Evolutionary conservation across 257 asterid genomes (phyloP), one percentile per base, ranked within the genome.

Genomic region (Voacanga thouarsii): DNA sequence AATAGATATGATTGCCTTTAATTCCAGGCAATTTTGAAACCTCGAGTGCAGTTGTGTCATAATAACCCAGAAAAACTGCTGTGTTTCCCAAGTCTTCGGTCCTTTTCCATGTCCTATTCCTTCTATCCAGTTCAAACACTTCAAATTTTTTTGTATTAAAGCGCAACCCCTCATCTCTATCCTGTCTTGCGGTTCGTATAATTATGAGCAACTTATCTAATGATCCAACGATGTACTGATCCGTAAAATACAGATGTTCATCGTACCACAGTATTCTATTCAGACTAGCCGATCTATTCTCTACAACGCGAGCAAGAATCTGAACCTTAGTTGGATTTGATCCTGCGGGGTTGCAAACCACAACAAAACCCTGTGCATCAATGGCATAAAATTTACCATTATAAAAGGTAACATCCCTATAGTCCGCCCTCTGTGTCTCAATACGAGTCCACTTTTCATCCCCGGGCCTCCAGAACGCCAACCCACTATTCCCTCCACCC

Each of bases 1-100:
- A 70, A 45, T 44, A 70, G 23, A 70, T 44, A 70, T 23, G 75
- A n/a, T 70, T 70, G 24, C 39, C 75, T 70, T 70, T 70, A 10
- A 70, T 18, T 23, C 33, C 75, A 44, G 57, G 37, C 5, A 63
- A 63, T 63, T 33, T 63, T 4, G 75, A 70, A 7, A 33, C 75
- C 24, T 70, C 57, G 7, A 70, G 4, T 9, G 24, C 10, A 45
- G 11, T 23, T 7, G 74, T 18, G 24, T 57, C 23, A 33, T 28
- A 43, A n/a, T 69, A 26, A 10, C 74, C 74, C 8, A 69, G 19
- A 23, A 69, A 69, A n/a, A 45, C 53, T 18, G 74, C 56, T 11
- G 5, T 70, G 33, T 16, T n/a, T 15, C 74, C 74, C 57, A 70
- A n/a, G 24, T 26, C 23, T 8, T 70, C 12, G 37, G n/a, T 44